A percentile compares a stretch with the other conserved stretches of the same genome.
phyloP scores from a whole-genome alignment of 1,284 basidiomycete species.

The Coniferiporia sulphurascens region DNA sequence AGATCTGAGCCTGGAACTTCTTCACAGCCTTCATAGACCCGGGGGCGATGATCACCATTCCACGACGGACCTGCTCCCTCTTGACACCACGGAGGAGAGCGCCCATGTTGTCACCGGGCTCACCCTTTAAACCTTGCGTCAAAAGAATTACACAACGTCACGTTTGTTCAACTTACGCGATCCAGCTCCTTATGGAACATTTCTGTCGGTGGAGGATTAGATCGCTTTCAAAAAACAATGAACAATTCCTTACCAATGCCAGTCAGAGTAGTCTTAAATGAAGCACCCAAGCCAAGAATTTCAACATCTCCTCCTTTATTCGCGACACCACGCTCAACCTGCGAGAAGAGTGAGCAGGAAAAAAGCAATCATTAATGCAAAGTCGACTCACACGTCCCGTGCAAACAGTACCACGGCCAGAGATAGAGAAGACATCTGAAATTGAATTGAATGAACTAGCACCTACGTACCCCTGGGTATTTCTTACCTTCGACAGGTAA shows the following conservation, averaged over 20 bases:
- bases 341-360: conserved; percentile 8
- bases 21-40: conserved; percentile 93
- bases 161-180: conserved; percentile 45
- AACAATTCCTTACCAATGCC: conserved; percentile 66
- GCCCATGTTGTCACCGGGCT: conserved; percentile 99
- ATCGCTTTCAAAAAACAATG: not conserved
- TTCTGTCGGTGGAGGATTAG: conserved; percentile 45
- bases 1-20: conserved; percentile 92
- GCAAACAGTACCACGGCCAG: conserved; percentile 96
- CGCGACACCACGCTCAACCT: conserved; percentile 93
- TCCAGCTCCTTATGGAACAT: conserved; percentile 99
- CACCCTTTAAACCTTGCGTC: conserved; percentile 50
- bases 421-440: conserved; percentile 93
- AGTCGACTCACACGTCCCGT: conserved; percentile 73
- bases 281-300: conserved; percentile 83
- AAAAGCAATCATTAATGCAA: not conserved
- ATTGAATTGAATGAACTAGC: conserved; percentile 9
- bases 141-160: not conserved
- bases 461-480: not conserved
- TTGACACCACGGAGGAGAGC: conserved; percentile 95
- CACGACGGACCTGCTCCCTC: conserved; percentile 93
- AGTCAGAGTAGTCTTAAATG: conserved; percentile 91
- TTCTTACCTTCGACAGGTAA: conserved; percentile 82
- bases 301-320: conserved; percentile 94
- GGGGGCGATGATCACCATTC: conserved; percentile 87